phyloP scores from a whole-genome alignment of 1,139 yeast genomes.

The Magnusiomyces fungicola region DNA sequence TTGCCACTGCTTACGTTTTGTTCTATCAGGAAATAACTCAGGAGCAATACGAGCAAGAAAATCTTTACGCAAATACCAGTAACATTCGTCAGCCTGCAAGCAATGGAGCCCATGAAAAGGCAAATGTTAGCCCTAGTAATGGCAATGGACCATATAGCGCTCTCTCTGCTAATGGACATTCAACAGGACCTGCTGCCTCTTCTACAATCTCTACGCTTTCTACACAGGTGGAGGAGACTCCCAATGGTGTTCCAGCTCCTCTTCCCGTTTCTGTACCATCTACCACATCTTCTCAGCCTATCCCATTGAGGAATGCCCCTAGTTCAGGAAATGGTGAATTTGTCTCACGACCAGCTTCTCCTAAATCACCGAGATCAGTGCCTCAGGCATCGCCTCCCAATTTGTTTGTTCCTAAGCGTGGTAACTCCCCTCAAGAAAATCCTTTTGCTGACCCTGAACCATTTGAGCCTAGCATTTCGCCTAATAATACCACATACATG shows the following conservation, averaged over 20 bases:
- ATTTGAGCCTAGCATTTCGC: neutral
- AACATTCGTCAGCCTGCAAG: neutral
- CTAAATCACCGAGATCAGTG: too few species aligned
- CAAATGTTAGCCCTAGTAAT: neutral
- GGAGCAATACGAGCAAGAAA: conserved; percentile 13
- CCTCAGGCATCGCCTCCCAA: too few species aligned
- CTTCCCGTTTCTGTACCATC: neutral
- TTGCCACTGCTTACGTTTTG: conserved; percentile 85
- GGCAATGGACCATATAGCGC: neutral
- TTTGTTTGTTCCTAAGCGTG: too few species aligned
- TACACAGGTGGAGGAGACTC: neutral
- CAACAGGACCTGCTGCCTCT: neutral
- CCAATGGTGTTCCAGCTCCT: neutral
- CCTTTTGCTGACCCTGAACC: neutral
- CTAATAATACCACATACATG: neutral
- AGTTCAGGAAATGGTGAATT: too few species aligned
- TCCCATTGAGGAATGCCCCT: too few species aligned
- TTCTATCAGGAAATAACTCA: conserved; percentile 48
- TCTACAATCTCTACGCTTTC: conserved; percentile 2
- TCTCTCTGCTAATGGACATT: neutral
- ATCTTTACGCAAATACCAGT: conserved; percentile 9
- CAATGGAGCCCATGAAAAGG: neutral
- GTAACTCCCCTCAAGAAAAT: neutral
- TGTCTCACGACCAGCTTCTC: neutral
- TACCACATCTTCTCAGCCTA: neutral